Conservation (phyloP, 2,329 filamentous ascomycete species). For the Rhynchosporium agropyri region DNA sequence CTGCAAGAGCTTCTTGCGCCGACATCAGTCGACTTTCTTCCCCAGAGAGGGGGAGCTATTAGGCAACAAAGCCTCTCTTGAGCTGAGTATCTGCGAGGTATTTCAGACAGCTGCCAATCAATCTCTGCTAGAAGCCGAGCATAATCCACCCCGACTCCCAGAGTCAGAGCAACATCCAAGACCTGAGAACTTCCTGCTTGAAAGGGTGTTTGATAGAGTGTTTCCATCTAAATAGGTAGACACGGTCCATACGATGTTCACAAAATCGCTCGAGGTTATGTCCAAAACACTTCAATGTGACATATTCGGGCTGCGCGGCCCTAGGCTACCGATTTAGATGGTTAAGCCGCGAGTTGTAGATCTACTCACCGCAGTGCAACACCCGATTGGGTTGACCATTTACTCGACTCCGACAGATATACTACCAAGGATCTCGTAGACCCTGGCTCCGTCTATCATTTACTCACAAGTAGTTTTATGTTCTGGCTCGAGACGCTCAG, state of each 20-base stretch:
- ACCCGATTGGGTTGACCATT: not conserved
- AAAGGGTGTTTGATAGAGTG: conserved; percentile 34
- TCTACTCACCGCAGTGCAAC: conserved; percentile 14
- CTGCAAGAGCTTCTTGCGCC: not conserved
- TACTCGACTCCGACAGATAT: too few relatives aligned
- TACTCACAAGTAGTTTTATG: too few relatives aligned
- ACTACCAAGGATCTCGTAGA: too few relatives aligned
- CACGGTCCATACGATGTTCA: conserved; percentile 17
- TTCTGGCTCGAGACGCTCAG: too few relatives aligned
- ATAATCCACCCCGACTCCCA: not conserved
- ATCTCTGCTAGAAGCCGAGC: not conserved
- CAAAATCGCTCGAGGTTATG: conserved; percentile 18
- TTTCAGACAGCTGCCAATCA: not conserved
- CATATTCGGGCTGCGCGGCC: conserved; percentile 17
- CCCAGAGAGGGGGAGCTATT: not conserved
- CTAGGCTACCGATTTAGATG: conserved; percentile 16
- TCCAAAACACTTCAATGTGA: not conserved
- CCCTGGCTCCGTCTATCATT: too few relatives aligned
- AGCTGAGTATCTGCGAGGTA: conserved; percentile 1
- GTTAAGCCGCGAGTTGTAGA: conserved; percentile 15
- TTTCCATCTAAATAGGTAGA: conserved; percentile 38
- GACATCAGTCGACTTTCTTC: not conserved
- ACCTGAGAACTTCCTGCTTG: conserved; percentile 40
- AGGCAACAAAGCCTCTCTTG: not conserved
- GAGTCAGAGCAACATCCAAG: not conserved